Evolutionary conservation across 805 yeast species (phyloP).

Genomic region (Saccharomycopsis sp.): DNA sequence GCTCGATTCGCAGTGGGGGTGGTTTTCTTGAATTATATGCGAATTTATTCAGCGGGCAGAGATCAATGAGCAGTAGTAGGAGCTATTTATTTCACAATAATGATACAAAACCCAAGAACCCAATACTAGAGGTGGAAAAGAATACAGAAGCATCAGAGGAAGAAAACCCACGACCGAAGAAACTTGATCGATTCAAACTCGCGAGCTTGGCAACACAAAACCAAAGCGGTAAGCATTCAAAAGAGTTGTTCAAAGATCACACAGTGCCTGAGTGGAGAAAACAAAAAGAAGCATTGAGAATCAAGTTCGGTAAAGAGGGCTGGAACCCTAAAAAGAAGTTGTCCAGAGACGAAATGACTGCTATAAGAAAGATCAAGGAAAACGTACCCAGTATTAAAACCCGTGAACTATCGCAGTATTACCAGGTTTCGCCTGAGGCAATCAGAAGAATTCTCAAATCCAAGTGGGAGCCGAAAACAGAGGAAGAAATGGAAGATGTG

Average conservation of each 20-base stretch:
- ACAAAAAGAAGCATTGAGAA: slow-evolving; percentile 53
- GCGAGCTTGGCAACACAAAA: slow-evolving; percentile 24
- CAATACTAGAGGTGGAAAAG: not conserved
- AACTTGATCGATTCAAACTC: slow-evolving; percentile 3
- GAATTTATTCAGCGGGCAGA: no score
- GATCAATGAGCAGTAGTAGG: no score
- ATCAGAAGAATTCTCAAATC: slow-evolving; percentile 71
- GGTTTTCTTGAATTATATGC: no score
- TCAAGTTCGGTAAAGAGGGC: slow-evolving; percentile 45
- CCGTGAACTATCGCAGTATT: slow-evolving; percentile 51
- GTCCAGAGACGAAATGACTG: slow-evolving; percentile 60
- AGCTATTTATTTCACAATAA: no score
- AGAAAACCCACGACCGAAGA: no score
- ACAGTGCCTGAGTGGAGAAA: slow-evolving; percentile 60
- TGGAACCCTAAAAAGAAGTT: slow-evolving; percentile 66
- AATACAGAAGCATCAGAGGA: not conserved
- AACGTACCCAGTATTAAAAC: slow-evolving; percentile 53
- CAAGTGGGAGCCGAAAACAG: slow-evolving; percentile 59
- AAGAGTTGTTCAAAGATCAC: slow-evolving; percentile 19
- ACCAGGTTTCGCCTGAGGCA: slow-evolving; percentile 71
- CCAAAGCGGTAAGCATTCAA: slow-evolving; percentile 22
- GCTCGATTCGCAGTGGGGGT: no score
- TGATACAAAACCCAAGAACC: no score
- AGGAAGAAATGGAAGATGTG: slow-evolving; percentile 38
- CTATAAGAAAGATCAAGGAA: slow-evolving; percentile 46